Base-by-base conservation (phyloP, 148 eudicot genomes). In the Rhododendron ferrugineum region DNA sequence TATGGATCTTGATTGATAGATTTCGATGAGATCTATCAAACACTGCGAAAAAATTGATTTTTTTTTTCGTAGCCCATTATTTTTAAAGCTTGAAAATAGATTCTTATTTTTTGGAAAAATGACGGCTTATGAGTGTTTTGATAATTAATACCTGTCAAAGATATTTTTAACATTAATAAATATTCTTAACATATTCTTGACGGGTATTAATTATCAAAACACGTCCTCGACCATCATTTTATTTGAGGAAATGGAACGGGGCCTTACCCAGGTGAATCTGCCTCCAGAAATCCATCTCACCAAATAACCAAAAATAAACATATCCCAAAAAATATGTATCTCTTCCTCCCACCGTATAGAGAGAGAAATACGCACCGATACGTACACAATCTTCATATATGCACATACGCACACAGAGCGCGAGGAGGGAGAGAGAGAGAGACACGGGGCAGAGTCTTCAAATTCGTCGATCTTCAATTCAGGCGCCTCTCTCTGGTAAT, bases 391-490 rank as follows among this genome's bases (percentile, higher is more conserved):
- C 56, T 28, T 28, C 56, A 6, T 52, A 23, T 34, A 15, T 20
- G 58, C n/a, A 82, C 34, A 23, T 20, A 58, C 30, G 58, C 4
- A 37, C 7, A 11, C 50, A 20, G 82, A 49, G 46, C 1, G 14
- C 4, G 11, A 42, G 26, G 70, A n/a, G 14, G 3, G 70, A 62
- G 68, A 23, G 68, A 8, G 28, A 7, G 68, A 11, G 68, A 64
- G 64, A 0, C 28, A 32, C 32, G 14, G 74, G 18, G 1, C 30
- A 52, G 28, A 13, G 56, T 16, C 23, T 26, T 83, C 85, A 46
- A 83, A 46, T 68, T 70, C 85, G 32, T 37, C 42, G 62, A 64
- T 68, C 85, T 46, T 30, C 84, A 4, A 83, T 42, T 68, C 56
- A 15, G 15, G 47, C 54, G 15, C 3, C 52, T 20, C 47, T 7